Evolutionary conservation across 2,329 filamentous ascomycete species (phyloP).

Genomic region (Monilinia laxa): DNA sequence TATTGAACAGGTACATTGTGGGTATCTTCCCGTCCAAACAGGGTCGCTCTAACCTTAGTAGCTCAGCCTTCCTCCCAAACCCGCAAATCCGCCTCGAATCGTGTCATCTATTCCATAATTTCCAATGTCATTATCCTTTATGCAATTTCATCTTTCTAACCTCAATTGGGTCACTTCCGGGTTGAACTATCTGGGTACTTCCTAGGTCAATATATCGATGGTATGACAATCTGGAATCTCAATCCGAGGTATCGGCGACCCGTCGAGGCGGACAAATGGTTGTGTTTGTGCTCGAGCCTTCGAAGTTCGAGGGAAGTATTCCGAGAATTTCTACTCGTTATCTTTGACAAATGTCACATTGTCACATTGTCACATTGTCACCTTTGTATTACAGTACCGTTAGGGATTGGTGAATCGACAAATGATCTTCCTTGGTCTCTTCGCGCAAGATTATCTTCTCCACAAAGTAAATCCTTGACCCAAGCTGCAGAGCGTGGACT

Average conservation of each 20-base stretch:
- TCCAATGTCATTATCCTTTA: not conserved
- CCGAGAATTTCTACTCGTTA: not conserved
- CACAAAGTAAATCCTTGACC: conserved; percentile 1
- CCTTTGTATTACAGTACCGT: not conserved
- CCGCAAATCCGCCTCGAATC: too few relatives aligned
- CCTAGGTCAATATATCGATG: conserved; percentile 1
- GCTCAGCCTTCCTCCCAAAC: not conserved
- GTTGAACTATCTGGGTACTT: not conserved
- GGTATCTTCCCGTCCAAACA: not conserved
- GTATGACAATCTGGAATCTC: not conserved
- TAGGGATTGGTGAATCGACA: not conserved
- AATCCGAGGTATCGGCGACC: not conserved
- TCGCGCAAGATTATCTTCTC: conserved; percentile 5
- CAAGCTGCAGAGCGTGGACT: not conserved
- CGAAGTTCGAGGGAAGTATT: not conserved
- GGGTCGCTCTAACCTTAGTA: not conserved
- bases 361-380: not conserved
- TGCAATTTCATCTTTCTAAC: conserved; percentile 1
- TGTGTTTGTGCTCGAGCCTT: not conserved
- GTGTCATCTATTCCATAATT: not conserved
- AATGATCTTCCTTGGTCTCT: conserved; percentile 8
- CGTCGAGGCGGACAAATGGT: not conserved
- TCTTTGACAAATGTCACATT: not conserved
- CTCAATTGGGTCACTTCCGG: not conserved
- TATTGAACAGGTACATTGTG: not conserved